Evolutionary conservation across 2,329 filamentous ascomycete species (phyloP).

Genomic region (Triangularia setosa): DNA sequence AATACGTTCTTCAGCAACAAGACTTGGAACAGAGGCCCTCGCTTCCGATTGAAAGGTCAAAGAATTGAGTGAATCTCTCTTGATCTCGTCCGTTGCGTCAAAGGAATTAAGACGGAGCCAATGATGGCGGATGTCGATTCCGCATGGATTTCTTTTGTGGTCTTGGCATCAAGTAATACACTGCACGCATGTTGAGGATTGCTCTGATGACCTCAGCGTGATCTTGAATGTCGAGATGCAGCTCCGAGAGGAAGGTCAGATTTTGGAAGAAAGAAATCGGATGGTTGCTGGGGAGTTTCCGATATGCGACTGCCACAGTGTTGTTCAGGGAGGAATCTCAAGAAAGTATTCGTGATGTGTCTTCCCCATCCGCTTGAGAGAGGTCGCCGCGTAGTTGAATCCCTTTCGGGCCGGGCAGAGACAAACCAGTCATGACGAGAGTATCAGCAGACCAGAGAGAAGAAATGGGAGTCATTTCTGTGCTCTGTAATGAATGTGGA

Average conservation of each 20-base stretch:
- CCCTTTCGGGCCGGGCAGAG: background rate
- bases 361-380: background rate
- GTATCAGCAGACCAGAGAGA: background rate
- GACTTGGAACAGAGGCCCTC: background rate
- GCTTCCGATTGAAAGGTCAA: background rate
- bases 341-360: too few relatives aligned
- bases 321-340: background rate
- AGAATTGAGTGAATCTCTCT: background rate
- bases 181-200: background rate
- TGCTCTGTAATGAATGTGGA: background rate
- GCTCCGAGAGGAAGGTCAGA: background rate
- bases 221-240: constrained; percentile 2
- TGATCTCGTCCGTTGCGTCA: background rate
- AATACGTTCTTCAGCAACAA: background rate
- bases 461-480: background rate
- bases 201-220: constrained; percentile 3
- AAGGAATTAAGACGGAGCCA: background rate
- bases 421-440: background rate
- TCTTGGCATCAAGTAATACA: constrained; percentile 8
- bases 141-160: constrained; percentile 3
- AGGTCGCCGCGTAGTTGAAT: background rate
- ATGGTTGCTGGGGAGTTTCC: background rate
- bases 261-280: background rate
- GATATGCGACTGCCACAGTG: background rate
- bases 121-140: constrained; percentile 8